Evolutionary conservation across 2,329 filamentous ascomycete species (phyloP), one percentile per base, ranked within the genome.

Genomic region (Colletotrichum sp.): DNA sequence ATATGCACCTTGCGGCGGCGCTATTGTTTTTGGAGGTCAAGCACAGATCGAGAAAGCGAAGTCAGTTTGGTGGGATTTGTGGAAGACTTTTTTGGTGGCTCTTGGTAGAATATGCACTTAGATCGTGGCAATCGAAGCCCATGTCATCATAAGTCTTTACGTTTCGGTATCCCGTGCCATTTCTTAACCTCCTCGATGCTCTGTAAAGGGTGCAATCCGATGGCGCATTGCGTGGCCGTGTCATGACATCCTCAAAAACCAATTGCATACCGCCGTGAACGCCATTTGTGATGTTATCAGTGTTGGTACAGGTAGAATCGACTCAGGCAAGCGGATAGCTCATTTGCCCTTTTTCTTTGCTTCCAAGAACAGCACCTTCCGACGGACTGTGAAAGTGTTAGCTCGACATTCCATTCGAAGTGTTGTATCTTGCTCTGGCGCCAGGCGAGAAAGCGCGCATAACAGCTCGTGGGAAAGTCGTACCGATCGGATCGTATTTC

Each of bases 401-500:
- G 70, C 74, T 27, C 2, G n/a, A 12, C 9, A 18, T 68, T n/a
- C 4, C 12, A 18, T 6, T 8, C 12, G 4, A n/a, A 12, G 7
- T 5, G 9, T 13, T 9, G n/a, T 5, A 12, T 12, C 15, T 22
- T 36, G 13, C 25, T 25, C 15, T 15, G 27, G 27, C 48, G 16
- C 36, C 13, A 22, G 43, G 2, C 10, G n/a, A 13, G n/a, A 4
- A 22, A 52, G 10, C 43, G n/a, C 43, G 43, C 10, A n/a, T 62
- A 32, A 9, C 5, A 15, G 58, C 12, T 15, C 16, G 36, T 27
- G 18, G 69, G 27, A 10, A 9, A 4, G 12, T 68, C 84, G 79
- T 92, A 98, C 95, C 94, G 78, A 99, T 96, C 56, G 97, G 97
- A 84, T 99, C 97, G 87, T 99, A 99, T 89, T 99, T 99, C 81